Evolutionary conservation across 345 rosid genomes (phyloP).

Genomic region (Stellera chamaejasme): DNA sequence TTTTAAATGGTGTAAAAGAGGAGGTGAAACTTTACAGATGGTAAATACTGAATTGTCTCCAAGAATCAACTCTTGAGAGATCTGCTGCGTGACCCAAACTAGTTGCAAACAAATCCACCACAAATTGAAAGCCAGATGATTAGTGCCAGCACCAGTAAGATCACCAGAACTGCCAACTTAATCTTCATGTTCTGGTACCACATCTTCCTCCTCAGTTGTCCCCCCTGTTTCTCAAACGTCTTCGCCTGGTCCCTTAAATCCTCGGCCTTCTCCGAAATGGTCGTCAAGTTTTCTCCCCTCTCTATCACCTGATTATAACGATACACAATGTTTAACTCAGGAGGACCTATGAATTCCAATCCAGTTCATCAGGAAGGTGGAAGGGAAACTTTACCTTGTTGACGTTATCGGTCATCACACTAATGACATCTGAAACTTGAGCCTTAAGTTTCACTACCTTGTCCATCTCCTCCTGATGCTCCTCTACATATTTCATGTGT

Average conservation of each 20-base stretch:
- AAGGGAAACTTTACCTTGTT: slow-evolving; percentile 52
- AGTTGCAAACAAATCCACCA: slow-evolving; percentile 75
- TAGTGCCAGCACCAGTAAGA: slow-evolving; percentile 60
- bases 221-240: slow-evolving; percentile 54
- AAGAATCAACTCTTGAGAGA: no score
- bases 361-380: not conserved
- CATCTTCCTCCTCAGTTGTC: slow-evolving; percentile 67
- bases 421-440: slow-evolving; percentile 96
- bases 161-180: slow-evolving; percentile 74
- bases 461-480: slow-evolving; percentile 91
- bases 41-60: no score
- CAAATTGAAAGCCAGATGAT: slow-evolving; percentile 84
- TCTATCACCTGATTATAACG: slow-evolving; percentile 51
- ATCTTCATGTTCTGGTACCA: slow-evolving; percentile 99
- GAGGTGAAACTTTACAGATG: no score
- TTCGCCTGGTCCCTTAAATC: slow-evolving; percentile 81
- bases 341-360: not conserved
- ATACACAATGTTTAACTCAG: not conserved
- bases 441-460: slow-evolving; percentile 91
- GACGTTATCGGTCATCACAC: slow-evolving; percentile 87
- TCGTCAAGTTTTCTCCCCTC: slow-evolving; percentile 70
- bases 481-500: slow-evolving; percentile 88
- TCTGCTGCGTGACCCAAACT: slow-evolving; percentile 6
- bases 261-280: slow-evolving; percentile 67
- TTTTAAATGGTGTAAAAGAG: no score